Percentiles rank a stretch among this genome's conserved stretches.
Evolutionary conservation across 257 asterid genomes (phyloP).

Genomic region (Apocynum venetum): DNA sequence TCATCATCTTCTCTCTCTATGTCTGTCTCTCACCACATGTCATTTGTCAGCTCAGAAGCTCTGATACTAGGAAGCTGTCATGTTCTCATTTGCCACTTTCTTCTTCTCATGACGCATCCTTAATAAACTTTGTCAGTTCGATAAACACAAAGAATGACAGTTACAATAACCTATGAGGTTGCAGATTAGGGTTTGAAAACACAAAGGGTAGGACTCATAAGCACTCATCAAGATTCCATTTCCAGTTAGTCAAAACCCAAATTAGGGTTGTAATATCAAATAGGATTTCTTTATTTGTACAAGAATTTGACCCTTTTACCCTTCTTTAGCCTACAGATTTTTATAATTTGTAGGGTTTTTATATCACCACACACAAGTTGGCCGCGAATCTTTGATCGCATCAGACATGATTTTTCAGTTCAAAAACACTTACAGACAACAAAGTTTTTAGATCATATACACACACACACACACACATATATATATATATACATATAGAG

Average conservation of each 20-base stretch:
- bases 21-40: constrained; percentile 33
- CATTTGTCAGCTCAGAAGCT: constrained; percentile 44
- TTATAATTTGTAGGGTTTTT: constrained; percentile 21
- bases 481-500: no score
- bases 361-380: constrained; percentile 16
- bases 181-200: constrained; percentile 48
- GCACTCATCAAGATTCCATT: constrained; percentile 23
- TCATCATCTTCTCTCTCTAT: constrained; percentile 9
- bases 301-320: constrained; percentile 30
- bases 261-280: constrained; percentile 20
- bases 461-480: no score
- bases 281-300: constrained; percentile 14
- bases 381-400: constrained; percentile 53
- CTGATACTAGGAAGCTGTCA: constrained; percentile 40
- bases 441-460: constrained; percentile 24
- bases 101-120: constrained; percentile 40
- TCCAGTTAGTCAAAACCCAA: constrained; percentile 19
- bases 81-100: constrained; percentile 32
- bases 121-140: constrained; percentile 42
- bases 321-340: constrained; percentile 9
- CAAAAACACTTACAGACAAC: constrained; percentile 29
- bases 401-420: constrained; percentile 46
- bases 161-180: constrained; percentile 31
- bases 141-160: constrained; percentile 20
- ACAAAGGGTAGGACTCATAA: constrained; percentile 19